A percentile compares a stretch with the other conserved stretches of the same genome.
phyloP scores from a whole-genome alignment of 208 protist species.

The Leishmania major region DNA sequence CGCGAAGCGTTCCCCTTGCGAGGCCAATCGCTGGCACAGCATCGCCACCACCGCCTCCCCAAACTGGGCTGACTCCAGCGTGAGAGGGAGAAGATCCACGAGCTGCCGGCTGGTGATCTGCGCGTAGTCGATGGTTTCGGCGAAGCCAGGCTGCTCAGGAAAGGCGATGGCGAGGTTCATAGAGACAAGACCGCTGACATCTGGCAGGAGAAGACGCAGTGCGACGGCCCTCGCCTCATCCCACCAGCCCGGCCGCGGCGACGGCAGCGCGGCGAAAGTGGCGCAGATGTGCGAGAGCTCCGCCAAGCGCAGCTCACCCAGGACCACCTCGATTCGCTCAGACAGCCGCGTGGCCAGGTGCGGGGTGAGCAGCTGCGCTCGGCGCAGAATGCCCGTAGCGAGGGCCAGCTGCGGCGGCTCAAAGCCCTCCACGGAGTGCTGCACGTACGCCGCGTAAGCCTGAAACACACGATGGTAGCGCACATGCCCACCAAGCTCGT shows the following conservation, averaged over 20 bases:
- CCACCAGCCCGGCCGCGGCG: conserved; percentile 59
- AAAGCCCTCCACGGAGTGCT: conserved; percentile 45
- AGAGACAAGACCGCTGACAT: conserved; percentile 42
- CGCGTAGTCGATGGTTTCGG: conserved; percentile 54
- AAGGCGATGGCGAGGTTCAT: conserved; percentile 78
- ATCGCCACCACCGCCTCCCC: conserved; percentile 45
- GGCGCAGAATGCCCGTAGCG: conserved; percentile 77
- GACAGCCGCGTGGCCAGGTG: conserved; percentile 53
- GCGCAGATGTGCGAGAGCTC: conserved; percentile 88
- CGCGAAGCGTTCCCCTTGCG: conserved; percentile 47
- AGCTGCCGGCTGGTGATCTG: conserved; percentile 66
- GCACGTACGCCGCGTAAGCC: conserved; percentile 60
- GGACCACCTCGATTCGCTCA: conserved; percentile 65
- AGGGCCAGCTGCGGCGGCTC: conserved; percentile 83
- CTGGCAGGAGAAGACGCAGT: conserved; percentile 41
- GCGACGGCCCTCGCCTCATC: conserved; percentile 73
- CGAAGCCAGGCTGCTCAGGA: conserved; percentile 53
- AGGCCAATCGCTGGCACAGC: conserved; percentile 50
- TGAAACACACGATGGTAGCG: conserved; percentile 70
- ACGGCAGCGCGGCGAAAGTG: conserved; percentile 63
- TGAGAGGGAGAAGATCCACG: conserved; percentile 67
- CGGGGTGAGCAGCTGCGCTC: conserved; percentile 63
- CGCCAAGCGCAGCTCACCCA: conserved; percentile 75
- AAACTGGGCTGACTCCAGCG: conserved; percentile 28
- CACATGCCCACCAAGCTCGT: conserved; percentile 72